Percentiles rank a stretch among this genome's conserved stretches.
These are phyloP conservation scores for Daldinia caldariorum DNA, from an alignment of 495 filamentous ascomycete genomes.

Conservation along the genomic window DNA sequence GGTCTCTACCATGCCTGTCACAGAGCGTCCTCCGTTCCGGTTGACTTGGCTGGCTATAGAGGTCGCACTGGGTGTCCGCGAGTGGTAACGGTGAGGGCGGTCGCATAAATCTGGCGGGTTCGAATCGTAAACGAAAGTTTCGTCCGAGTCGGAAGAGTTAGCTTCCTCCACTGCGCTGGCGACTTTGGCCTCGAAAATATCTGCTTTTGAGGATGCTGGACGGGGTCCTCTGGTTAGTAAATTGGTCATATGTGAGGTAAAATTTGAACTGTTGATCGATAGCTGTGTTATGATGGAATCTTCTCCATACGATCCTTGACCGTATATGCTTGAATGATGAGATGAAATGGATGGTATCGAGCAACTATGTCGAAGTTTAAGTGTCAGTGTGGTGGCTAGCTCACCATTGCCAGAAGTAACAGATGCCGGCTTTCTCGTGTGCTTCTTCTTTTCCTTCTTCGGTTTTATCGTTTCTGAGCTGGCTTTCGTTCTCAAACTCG, in stretches of 20 bases:
- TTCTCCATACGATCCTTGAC: constrained; percentile 53
- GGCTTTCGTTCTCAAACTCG: constrained; percentile 83
- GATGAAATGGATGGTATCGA: constrained; percentile 49
- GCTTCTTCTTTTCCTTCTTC: constrained; percentile 90
- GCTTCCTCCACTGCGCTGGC: constrained; percentile 92
- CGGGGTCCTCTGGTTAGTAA: constrained; percentile 62
- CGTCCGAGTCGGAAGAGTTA: constrained; percentile 95
- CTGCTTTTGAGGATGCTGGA: constrained; percentile 91
- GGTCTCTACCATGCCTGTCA: constrained; percentile 69
- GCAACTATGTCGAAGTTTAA: constrained; percentile 49
- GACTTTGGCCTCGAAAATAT: constrained; percentile 96
- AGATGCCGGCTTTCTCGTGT: constrained; percentile 74
- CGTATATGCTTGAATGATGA: constrained; percentile 47
- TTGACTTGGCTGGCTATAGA: constrained; percentile 86
- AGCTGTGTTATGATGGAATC: constrained; percentile 36
- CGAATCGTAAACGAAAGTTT: constrained; percentile 99
- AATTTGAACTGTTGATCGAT: constrained; percentile 39
- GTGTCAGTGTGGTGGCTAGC: constrained; percentile 51
- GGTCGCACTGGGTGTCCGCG: constrained; percentile 92
- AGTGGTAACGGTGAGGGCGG: constrained; percentile 86
- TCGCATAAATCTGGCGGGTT: constrained; percentile 88
- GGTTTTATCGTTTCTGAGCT: constrained; percentile 95
- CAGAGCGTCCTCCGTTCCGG: constrained; percentile 68
- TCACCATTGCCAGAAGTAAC: constrained; percentile 78
- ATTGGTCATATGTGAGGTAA: constrained; percentile 53